Evolutionary conservation across 2,329 filamentous ascomycete genomes (phyloP).

Genomic region (Periglandula ipomoeae): DNA sequence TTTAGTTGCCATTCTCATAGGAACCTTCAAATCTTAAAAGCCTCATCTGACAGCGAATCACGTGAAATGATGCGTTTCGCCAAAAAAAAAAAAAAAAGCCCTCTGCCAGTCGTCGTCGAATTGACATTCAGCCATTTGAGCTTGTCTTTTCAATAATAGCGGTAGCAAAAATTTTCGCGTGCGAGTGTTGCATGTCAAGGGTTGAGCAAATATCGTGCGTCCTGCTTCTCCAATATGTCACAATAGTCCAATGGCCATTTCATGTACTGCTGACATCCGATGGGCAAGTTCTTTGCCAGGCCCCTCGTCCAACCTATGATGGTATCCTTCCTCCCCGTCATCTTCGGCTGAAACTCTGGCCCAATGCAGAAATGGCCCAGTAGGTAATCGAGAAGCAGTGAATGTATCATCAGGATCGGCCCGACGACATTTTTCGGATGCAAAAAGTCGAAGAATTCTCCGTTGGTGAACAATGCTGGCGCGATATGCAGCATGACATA

Average conservation of each 20-base stretch:
- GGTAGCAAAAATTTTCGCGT: too few relatives aligned
- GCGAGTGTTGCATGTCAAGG: constrained; percentile 17
- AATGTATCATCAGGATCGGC: constrained; percentile 27
- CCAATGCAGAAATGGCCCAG: constrained; percentile 16
- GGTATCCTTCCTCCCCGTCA: constrained; percentile 15
- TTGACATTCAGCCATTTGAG: too few relatives aligned
- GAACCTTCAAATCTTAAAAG: too few relatives aligned
- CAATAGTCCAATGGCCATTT: constrained; percentile 16
- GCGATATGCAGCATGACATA: constrained; percentile 15
- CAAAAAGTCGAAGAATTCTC: constrained; percentile 23
- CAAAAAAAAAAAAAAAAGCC: too few relatives aligned
- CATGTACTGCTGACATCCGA: constrained; percentile 11
- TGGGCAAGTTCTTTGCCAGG: constrained; percentile 14
- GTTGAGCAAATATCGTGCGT: constrained; percentile 18
- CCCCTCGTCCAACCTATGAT: constrained; percentile 17
- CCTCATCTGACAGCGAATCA: too few relatives aligned
- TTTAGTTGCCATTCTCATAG: too few relatives aligned
- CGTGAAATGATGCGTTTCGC: too few relatives aligned
- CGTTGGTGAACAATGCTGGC: constrained; percentile 14
- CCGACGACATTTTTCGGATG: constrained; percentile 20
- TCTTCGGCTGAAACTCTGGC: constrained; percentile 13
- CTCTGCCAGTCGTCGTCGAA: too few relatives aligned
- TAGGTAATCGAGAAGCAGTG: constrained; percentile 24
- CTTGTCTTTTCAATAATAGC: too few relatives aligned
- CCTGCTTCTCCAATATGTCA: constrained; percentile 12